A percentile compares a stretch with the other conserved stretches of the same genome.
Conservation (phyloP, 345 rosid genomes). For the Moringa oleifera region DNA sequence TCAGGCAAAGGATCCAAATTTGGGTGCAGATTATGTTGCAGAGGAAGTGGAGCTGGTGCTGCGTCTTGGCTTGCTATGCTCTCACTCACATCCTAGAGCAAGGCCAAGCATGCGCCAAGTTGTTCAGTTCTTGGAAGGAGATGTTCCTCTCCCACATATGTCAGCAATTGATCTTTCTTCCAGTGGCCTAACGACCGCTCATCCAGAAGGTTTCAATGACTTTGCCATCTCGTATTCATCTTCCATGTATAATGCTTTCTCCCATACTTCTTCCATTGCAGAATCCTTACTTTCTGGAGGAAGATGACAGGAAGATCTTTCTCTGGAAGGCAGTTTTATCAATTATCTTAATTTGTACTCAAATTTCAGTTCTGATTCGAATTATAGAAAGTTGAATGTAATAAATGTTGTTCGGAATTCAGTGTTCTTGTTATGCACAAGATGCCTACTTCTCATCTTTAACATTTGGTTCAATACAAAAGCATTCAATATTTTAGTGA, state of each 20-base stretch:
- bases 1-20: constrained; percentile 36
- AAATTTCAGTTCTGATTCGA: no score
- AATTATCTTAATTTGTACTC: no score
- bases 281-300: constrained; percentile 60
- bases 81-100: constrained; percentile 33
- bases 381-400: no score
- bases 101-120: constrained; percentile 65
- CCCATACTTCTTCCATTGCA: constrained; percentile 32
- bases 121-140: constrained; percentile 40
- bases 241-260: constrained; percentile 25
- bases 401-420: no score
- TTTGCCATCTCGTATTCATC: constrained; percentile 33
- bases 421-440: no score
- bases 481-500: no score
- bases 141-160: constrained; percentile 35
- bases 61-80: constrained; percentile 57
- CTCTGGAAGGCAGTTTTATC: no score
- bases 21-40: constrained; percentile 28
- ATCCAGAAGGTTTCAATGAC: constrained; percentile 39
- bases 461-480: no score
- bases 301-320: constrained; percentile 21
- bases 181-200: constrained; percentile 26
- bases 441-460: no score
- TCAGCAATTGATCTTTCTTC: constrained; percentile 29
- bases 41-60: constrained; percentile 49